These are phyloP conservation scores for Phialemoniopsis sp. DNA, from an alignment of 2,329 filamentous ascomycete genomes.

Conservation along the genomic window DNA sequence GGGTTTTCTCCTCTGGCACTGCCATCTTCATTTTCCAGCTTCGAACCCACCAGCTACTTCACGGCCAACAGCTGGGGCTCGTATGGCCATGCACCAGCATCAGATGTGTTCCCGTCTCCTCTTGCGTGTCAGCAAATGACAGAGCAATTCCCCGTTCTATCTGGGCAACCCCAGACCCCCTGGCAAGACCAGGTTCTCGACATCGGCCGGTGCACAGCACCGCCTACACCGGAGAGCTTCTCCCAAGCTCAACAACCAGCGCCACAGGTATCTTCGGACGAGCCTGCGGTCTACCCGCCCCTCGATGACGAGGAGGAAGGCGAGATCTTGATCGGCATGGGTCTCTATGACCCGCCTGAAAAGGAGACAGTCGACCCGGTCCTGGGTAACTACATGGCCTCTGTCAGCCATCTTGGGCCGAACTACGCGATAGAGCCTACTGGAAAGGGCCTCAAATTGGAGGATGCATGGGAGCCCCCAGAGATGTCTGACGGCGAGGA, in stretches of 20 bases:
- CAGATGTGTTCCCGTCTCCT: conserved; percentile 4
- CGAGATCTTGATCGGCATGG: conserved; percentile 77
- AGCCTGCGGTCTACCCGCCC: conserved; percentile 42
- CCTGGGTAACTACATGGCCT: conserved; percentile 50
- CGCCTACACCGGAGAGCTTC: conserved; percentile 57
- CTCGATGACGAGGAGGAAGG: conserved; percentile 52
- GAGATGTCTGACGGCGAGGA: conserved; percentile 56
- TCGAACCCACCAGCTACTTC: conserved; percentile 33
- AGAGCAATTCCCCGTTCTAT: background rate
- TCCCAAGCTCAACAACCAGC: conserved; percentile 45
- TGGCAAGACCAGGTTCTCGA: conserved; percentile 19
- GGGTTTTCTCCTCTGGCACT: conserved; percentile 50
- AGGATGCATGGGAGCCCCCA: conserved; percentile 74
- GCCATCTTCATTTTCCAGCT: conserved; percentile 29
- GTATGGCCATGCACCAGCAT: conserved; percentile 7
- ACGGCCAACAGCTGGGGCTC: conserved; percentile 31
- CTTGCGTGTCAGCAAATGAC: background rate
- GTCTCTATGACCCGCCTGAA: conserved; percentile 72
- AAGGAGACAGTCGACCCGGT: conserved; percentile 44
- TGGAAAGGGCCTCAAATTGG: conserved; percentile 75
- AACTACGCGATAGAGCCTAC: conserved; percentile 35
- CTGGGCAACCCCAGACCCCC: too few species aligned
- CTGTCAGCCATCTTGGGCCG: conserved; percentile 50
- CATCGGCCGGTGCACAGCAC: conserved; percentile 42
- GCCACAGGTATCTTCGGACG: conserved; percentile 32